Base-by-base conservation (phyloP, 2,329 filamentous ascomycete species). In the Diaporthe ampelina region DNA sequence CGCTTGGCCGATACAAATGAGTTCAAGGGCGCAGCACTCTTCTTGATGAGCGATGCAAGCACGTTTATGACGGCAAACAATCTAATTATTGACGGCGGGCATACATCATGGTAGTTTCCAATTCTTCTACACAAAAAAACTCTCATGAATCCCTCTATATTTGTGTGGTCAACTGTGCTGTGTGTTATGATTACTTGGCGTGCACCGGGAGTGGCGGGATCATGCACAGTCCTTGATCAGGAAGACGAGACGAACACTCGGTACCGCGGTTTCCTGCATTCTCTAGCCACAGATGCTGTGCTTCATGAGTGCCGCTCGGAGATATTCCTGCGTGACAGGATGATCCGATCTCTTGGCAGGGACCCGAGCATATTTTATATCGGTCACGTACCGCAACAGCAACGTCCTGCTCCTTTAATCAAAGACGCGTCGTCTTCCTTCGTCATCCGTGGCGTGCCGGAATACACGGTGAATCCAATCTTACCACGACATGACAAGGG, bases 11-110 rank as follows among this genome's bases (percentile, higher is more conserved):
- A 83, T 35, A 88, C 90, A 0, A 85, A 87, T 59, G 90, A 92
- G 78, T 92, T 92, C 80, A 87, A 90, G 77, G 90, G 90, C 0
- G 88, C 90, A 0, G 89, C 88, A 1, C 83, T 92, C 11, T 93
- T 91, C 77, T 83, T 92, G 75, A 82, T 92, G 29, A 90, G 89
- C 76, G 87, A 90, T 77, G 91, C 91, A 0, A 92, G 90, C 79
- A 88, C 86, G 32, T 93, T 91, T 77, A 91, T 93, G 89, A 92
- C 91, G 0, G 90, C 88, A 1, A 86, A 84, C 45, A 87, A 89
- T 61, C 73, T 91, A 75, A 77, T 88, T 7, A 86, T 91, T 57
- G 89, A 91, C 78, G 89, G 89, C 29, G 89, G 90, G 0, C 89
- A 91, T 77, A 82, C 85, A 50, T 86, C 88, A 1, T 90, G 88